These are phyloP conservation scores for Corniculantispora saksenae DNA, from an alignment of 2,329 filamentous ascomycete genomes.

Conservation along the genomic window DNA sequence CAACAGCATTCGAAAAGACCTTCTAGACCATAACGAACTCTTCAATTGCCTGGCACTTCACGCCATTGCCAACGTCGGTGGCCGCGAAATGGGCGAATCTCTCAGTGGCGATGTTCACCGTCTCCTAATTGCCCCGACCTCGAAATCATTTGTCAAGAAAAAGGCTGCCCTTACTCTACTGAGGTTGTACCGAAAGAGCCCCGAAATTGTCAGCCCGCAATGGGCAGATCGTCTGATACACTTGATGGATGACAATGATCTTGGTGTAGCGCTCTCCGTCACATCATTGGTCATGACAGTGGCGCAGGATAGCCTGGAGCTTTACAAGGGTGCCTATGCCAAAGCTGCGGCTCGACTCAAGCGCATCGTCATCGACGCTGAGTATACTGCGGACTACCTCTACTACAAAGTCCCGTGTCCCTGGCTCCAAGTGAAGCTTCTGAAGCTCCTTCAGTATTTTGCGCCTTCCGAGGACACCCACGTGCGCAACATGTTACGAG, in stretches of 20 bases:
- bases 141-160: constrained; percentile 98
- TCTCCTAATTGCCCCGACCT: constrained; percentile 88
- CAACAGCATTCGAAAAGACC: constrained; percentile 96
- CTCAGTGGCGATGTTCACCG: constrained; percentile 89
- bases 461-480: constrained; percentile 96
- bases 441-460: constrained; percentile 93
- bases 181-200: constrained; percentile 90
- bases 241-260: constrained; percentile 94
- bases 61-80: constrained; percentile 96
- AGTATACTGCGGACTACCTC: constrained; percentile 87
- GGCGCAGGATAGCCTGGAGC: constrained; percentile 89
- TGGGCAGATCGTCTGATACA: constrained; percentile 98
- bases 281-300: constrained; percentile 94
- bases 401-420: constrained; percentile 99
- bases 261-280: constrained; percentile 92
- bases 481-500: constrained; percentile 85
- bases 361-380: constrained; percentile 85
- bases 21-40: constrained; percentile 92
- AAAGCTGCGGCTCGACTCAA: constrained; percentile 91
- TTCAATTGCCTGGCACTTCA: constrained; percentile 97
- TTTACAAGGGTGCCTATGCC: constrained; percentile 90
- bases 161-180: constrained; percentile 94
- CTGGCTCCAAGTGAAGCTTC: constrained; percentile 94
- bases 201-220: constrained; percentile 89
- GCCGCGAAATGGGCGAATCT: constrained; percentile 95